Evolutionary conservation across 2,329 filamentous ascomycete species (phyloP).

Genomic region (Ramularia endophylla): DNA sequence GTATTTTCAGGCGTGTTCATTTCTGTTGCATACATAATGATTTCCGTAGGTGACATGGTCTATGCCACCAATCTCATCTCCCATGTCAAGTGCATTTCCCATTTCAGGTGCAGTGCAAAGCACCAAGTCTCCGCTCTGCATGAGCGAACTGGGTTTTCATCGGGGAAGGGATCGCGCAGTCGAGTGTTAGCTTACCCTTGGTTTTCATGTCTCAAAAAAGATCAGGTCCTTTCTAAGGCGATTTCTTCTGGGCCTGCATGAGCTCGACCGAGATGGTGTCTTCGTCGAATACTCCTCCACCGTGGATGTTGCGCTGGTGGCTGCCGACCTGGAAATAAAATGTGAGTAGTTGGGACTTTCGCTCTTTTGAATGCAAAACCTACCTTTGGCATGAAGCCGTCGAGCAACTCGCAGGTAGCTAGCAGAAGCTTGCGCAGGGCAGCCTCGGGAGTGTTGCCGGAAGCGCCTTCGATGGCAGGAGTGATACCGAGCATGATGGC

Average conservation of each 20-base stretch:
- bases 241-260: slow-evolving; percentile 10
- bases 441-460: slow-evolving; percentile 13
- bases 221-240: background rate
- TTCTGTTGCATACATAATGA: no score
- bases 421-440: slow-evolving; percentile 21
- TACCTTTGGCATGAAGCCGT: slow-evolving; percentile 16
- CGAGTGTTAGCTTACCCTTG: no score
- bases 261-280: slow-evolving; percentile 12
- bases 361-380: background rate
- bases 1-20: no score
- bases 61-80: no score
- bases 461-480: slow-evolving; percentile 21
- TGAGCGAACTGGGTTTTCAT: no score
- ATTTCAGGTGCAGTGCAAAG: no score
- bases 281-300: slow-evolving; percentile 25
- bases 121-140: no score
- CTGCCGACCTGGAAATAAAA: slow-evolving; percentile 12
- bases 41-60: no score
- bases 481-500: slow-evolving; percentile 19
- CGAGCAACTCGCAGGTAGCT: slow-evolving; percentile 23
- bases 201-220: no score
- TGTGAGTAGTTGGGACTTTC: background rate
- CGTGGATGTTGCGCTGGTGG: slow-evolving; percentile 24
- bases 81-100: no score
- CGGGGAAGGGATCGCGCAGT: no score